Base-by-base conservation (phyloP, 2,329 filamentous ascomycete species). In the Trichoderma citrinoviride region DNA sequence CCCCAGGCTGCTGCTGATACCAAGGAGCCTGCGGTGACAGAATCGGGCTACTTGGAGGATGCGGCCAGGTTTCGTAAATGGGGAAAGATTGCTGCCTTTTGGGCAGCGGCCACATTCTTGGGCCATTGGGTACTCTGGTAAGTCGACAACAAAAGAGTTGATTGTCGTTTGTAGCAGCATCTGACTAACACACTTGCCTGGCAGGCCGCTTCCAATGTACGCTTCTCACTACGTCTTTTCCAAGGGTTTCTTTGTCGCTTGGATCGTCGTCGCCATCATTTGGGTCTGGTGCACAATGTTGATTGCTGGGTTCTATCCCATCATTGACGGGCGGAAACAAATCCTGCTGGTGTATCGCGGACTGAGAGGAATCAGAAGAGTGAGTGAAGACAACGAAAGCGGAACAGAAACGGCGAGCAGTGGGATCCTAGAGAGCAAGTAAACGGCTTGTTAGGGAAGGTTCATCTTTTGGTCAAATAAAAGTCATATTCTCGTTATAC, bases 261-360 rank as follows among this genome's bases (percentile, higher is more conserved):
- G 82, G 82, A 71, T 85, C 1, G 75, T 82, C 0, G 72, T 85
- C 0, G 77, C 78, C 0, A 81, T 85, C 17, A 79, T 85, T 33
- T 85, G 82, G 82, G 76, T 83, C 3, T 85, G 82, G 82, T 69
- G 74, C 0, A 83, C 82, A 0, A 77, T 83, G 76, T 71, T 85
- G 0, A 71, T 84, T 15, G 79, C 79, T 0, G 80, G 79, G 0
- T 79, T 84, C 53, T 84, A 80, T 64, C 83, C 82, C 0, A 74
- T 85, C 2, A 70, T 83, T 6, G 81, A 84, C 65, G 82, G 82
- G 0, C 76, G 70, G 68, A 56, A 63, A 3, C 71, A 73, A n/a
- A 19, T 73, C 41, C 69, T 46, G 5, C 49, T 66, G 21, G 69
- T 70, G 5, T 71, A 68, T 41, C 58, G 44, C 7, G 68, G 66